Conservation (phyloP, 2,329 filamentous ascomycete genomes). For the Fusarium pseudoanthophilum region DNA sequence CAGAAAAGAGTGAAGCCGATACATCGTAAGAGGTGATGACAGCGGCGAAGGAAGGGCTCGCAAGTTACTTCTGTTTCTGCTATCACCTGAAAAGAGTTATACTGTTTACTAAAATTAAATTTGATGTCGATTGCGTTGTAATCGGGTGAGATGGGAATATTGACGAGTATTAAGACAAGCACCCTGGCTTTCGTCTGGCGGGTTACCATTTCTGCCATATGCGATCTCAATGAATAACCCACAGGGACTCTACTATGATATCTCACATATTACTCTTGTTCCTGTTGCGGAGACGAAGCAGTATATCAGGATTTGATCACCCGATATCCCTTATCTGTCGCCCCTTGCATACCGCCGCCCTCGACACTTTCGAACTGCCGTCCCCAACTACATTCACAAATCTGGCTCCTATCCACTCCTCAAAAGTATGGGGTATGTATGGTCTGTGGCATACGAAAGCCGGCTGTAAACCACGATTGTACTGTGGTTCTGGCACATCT, state of each 20-base stretch:
- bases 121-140: background rate
- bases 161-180: accelerated
- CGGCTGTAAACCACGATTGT: too few relatives aligned
- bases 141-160: accelerated
- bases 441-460: too few relatives aligned
- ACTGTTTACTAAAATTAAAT: background rate
- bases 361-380: too few relatives aligned
- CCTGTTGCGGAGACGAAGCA: accelerated
- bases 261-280: background rate
- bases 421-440: too few relatives aligned
- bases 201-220: background rate
- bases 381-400: accelerated
- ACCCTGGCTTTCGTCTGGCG: background rate
- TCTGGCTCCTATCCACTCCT: too few relatives aligned
- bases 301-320: accelerated
- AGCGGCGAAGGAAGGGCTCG: accelerated
- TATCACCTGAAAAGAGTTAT: background rate
- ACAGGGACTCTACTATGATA: background rate
- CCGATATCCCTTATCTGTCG: background rate
- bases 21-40: background rate
- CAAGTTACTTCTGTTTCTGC: accelerated
- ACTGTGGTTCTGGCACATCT: too few relatives aligned
- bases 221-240: background rate
- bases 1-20: accelerated
- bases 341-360: too few relatives aligned